Evolutionary conservation across 495 filamentous ascomycete genomes (phyloP), one percentile per base, ranked within the genome.

Genomic region (Penicillium parvum): DNA sequence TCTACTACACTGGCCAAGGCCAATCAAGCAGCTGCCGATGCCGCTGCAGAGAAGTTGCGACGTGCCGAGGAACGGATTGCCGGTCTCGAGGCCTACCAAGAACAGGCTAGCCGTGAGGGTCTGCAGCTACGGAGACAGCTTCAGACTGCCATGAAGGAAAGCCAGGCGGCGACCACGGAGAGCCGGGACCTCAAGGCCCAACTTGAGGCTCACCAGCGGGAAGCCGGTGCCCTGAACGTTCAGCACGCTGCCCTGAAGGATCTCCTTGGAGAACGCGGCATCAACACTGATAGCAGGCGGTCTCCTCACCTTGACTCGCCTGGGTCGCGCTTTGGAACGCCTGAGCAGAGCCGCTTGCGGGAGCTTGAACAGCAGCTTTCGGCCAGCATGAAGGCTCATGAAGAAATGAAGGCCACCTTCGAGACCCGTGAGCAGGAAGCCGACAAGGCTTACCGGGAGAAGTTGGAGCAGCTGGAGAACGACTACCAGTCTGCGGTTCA

Each of bases 401-500:
- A 94, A 17, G 86, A 96, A 44, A 79, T 87, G 36, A 91, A 85
- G 61, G 63, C 77, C 23, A 74, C 73, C 5, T 86, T 86, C 34
- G 88, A 91, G 47, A 66, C 75, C 35, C 86, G 88, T 22, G 82
- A 88, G 43, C 82, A 92, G 53, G 88, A 96, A 56, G 82, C 87
- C 12, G 88, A 90, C 37, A 75, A 78, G 47, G 79, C 84, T 33
- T 97, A 91, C 68, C 82, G 86, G 35, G 90, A 95, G 60, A 96
- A 96, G 62, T 72, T 99, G 40, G 79, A 85, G 40, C 87, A 94
- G 57, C 80, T 99, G 16, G 90, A 96, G 60, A 89, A 87, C 59
- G 92, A 99, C 58, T 95, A 99, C 59, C 89, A 95, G 60, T 95
- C 94, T n/a, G 90, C 94, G 9, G 90, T 97, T n/a, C 90, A 96